phyloP scores from a whole-genome alignment of 2,329 filamentous ascomycete species.

The Cladosporium sp. region DNA sequence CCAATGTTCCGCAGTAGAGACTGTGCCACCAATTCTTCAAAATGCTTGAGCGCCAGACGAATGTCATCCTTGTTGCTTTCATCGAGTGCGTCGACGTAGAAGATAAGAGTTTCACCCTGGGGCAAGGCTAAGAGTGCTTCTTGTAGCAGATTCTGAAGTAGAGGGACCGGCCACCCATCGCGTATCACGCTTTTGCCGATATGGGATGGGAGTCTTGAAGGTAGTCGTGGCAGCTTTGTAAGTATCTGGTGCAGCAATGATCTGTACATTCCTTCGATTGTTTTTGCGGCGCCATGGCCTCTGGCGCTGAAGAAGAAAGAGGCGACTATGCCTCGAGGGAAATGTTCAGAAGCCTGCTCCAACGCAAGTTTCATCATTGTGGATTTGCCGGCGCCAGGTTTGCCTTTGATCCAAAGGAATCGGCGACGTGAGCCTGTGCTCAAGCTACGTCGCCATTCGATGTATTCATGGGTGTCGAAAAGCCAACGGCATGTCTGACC shows the following conservation, averaged over 20 bases:
- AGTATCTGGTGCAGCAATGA: neutral
- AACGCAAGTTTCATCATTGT: neutral
- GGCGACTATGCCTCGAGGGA: neutral
- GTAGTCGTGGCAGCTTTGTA: neutral
- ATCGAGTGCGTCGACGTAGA: constrained; percentile 9
- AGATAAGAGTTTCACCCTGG: neutral
- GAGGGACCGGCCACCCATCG: neutral
- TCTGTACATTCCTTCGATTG: constrained; percentile 7
- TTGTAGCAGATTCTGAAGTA: neutral
- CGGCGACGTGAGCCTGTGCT: neutral
- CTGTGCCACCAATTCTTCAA: neutral
- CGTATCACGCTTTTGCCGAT: constrained; percentile 25
- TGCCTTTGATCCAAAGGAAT: constrained; percentile 9
- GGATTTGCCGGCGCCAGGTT: constrained; percentile 5
- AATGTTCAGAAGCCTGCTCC: neutral
- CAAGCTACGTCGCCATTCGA: neutral
- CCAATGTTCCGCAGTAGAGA: neutral
- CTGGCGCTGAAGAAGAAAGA: constrained; percentile 6
- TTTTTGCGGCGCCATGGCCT: neutral
- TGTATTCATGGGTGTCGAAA: neutral
- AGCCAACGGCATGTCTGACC: constrained; percentile 3
- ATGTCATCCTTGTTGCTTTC: neutral
- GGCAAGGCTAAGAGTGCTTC: neutral
- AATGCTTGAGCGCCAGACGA: neutral
- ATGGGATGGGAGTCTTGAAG: too few relatives aligned